A percentile compares a stretch with the other conserved stretches of the same genome.
phyloP scores from a whole-genome alignment of 148 eudicot species.

The Oxyria digyna region DNA sequence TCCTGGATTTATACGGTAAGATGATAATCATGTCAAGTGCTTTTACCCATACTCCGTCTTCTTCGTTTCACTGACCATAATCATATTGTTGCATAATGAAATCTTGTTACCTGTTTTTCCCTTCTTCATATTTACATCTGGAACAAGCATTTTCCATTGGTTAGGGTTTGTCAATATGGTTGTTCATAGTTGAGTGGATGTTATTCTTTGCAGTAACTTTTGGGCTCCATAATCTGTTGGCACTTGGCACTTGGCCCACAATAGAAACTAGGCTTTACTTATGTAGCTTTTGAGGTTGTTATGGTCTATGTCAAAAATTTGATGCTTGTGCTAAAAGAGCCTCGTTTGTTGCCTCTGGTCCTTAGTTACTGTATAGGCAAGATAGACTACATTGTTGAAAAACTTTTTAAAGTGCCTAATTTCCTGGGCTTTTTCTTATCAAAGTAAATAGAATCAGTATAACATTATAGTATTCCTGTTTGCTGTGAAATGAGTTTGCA shows the following conservation, averaged over 20 bases:
- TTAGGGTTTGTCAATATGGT: background rate
- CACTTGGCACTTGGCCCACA: no score
- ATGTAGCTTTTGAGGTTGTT: background rate
- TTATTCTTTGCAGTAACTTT: background rate
- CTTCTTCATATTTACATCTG: background rate
- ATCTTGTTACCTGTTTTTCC: background rate
- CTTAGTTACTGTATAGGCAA: background rate
- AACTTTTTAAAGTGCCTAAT: background rate
- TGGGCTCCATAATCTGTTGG: background rate
- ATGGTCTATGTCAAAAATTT: background rate
- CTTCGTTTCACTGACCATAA: background rate
- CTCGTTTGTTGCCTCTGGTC: background rate
- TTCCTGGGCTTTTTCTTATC: background rate
- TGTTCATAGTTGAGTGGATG: background rate
- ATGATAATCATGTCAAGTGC: background rate
- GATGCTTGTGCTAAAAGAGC: background rate
- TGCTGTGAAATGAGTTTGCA: background rate
- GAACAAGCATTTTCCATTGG: background rate
- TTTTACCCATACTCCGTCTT: background rate
- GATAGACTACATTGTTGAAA: background rate
- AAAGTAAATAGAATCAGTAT: background rate
- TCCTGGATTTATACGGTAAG: constrained; percentile 43
- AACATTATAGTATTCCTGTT: background rate
- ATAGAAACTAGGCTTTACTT: background rate
- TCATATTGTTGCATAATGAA: background rate